Evolutionary conservation across 2,329 filamentous ascomycete genomes (phyloP).

Genomic region (Phoma sp.): DNA sequence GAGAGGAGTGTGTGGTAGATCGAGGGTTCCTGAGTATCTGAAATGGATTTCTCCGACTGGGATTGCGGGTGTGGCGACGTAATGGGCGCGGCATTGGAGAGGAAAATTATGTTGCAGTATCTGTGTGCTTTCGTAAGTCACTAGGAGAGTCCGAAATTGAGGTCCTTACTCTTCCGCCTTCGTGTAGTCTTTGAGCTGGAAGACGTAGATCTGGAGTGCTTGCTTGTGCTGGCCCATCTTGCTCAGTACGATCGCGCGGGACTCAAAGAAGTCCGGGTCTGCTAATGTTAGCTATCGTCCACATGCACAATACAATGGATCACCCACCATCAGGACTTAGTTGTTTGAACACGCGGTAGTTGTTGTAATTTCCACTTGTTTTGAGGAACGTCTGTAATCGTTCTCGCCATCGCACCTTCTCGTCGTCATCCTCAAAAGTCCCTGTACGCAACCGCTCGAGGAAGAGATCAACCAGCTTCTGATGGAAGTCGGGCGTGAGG

Average conservation of each 20-base stretch:
- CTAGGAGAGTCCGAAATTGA: neutral
- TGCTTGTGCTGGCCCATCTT: slow-evolving; percentile 97
- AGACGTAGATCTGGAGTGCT: slow-evolving; percentile 96
- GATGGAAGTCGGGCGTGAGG: slow-evolving; percentile 83
- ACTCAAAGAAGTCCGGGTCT: slow-evolving; percentile 88
- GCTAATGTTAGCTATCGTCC: slow-evolving; percentile 8
- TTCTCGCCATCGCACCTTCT: slow-evolving; percentile 59
- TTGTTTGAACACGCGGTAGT: slow-evolving; percentile 75
- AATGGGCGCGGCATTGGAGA: slow-evolving; percentile 50
- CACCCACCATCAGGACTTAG: slow-evolving; percentile 78
- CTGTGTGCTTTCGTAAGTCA: slow-evolving; percentile 57
- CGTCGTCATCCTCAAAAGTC: slow-evolving; percentile 41
- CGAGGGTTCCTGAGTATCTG: slow-evolving; percentile 67
- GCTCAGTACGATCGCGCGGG: slow-evolving; percentile 86
- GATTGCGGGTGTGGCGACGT: slow-evolving; percentile 31
- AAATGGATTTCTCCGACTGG: neutral
- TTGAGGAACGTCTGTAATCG: slow-evolving; percentile 77
- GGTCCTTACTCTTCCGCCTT: slow-evolving; percentile 84
- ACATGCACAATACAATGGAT: neutral
- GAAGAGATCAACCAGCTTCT: slow-evolving; percentile 77
- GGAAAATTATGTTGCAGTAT: slow-evolving; percentile 85
- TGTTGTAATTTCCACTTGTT: slow-evolving; percentile 79
- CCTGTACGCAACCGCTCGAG: slow-evolving; percentile 59
- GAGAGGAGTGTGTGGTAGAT: slow-evolving; percentile 93
- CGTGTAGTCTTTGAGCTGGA: slow-evolving; percentile 82